Evolutionary conservation across 257 asterid species (phyloP).

Genomic region (Petunia secreta): DNA sequence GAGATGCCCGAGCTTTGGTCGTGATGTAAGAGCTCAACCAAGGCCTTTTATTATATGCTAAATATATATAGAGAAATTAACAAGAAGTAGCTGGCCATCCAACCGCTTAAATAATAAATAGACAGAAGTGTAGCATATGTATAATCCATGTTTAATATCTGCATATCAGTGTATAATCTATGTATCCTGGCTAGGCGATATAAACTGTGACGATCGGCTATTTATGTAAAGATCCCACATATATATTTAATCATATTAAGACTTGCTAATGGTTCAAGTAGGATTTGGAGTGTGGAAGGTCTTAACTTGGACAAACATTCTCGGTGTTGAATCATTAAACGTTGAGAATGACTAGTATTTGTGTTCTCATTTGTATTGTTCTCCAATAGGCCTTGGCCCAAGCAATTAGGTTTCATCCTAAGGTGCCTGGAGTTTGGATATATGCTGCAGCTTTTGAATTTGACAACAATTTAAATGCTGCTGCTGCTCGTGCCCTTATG

Average conservation of each 20-base stretch:
- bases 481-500: constrained; percentile 92
- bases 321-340: constrained; percentile 1
- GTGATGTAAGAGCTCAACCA: not conserved
- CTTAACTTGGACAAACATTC: not conserved
- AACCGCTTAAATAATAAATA: too few species aligned
- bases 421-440: constrained; percentile 90
- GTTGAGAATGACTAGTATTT: not conserved
- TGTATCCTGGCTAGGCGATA: too few species aligned
- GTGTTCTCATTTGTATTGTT: constrained; percentile 23
- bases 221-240: too few species aligned
- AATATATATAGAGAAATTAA: not conserved
- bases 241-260: not conserved
- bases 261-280: not conserved
- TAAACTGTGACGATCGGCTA: too few species aligned
- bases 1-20: not conserved
- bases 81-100: too few species aligned
- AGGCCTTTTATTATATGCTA: not conserved
- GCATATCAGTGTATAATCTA: too few species aligned
- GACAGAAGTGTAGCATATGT: too few species aligned
- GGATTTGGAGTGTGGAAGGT: constrained; percentile 5
- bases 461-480: constrained; percentile 77
- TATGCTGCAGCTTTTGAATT: constrained; percentile 99
- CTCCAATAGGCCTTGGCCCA: constrained; percentile 72
- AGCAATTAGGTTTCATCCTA: constrained; percentile 85
- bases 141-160: too few species aligned